A percentile compares a stretch with the other conserved stretches of the same genome.
phyloP scores from a whole-genome alignment of 2,329 filamentous ascomycete genomes.

The Talaromyces sp. region DNA sequence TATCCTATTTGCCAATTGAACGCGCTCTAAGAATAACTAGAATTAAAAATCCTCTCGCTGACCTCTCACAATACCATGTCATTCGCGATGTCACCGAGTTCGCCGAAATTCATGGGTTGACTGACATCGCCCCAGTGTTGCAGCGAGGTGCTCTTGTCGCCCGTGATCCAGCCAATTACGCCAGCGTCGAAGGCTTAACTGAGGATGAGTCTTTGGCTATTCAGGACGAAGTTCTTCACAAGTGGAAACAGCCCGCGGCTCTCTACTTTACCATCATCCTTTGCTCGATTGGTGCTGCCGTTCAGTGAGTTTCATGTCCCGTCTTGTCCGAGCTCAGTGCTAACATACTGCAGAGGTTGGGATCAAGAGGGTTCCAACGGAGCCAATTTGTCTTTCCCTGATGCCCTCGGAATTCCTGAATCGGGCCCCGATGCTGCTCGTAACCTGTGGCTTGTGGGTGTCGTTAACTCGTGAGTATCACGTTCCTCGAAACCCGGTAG shows the following conservation, averaged over 20 bases:
- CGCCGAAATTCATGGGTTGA: constrained; percentile 39
- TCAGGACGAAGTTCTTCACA: constrained; percentile 46
- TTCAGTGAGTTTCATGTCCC: constrained; percentile 40
- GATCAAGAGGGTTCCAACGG: constrained; percentile 55
- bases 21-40: constrained; percentile 24
- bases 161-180: constrained; percentile 47
- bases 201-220: constrained; percentile 43
- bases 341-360: constrained; percentile 37
- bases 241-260: constrained; percentile 49
- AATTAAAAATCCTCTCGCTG: constrained; percentile 48
- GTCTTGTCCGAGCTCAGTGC: neutral
- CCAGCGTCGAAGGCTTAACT: constrained; percentile 42
- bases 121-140: constrained; percentile 41
- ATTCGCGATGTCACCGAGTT: constrained; percentile 45
- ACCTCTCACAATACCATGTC: constrained; percentile 37
- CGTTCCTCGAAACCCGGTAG: constrained; percentile 19
- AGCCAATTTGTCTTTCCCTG: constrained; percentile 52
- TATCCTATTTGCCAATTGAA: neutral
- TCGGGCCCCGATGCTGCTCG: constrained; percentile 37
- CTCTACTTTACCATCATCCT: constrained; percentile 53
- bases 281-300: constrained; percentile 52
- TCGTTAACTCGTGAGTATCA: constrained; percentile 56
- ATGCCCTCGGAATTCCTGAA: constrained; percentile 45
- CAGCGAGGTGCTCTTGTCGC: constrained; percentile 51
- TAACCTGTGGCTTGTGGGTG: constrained; percentile 61